phyloP scores from a whole-genome alignment of 331 rosid genomes.

The Cydonia oblonga region DNA sequence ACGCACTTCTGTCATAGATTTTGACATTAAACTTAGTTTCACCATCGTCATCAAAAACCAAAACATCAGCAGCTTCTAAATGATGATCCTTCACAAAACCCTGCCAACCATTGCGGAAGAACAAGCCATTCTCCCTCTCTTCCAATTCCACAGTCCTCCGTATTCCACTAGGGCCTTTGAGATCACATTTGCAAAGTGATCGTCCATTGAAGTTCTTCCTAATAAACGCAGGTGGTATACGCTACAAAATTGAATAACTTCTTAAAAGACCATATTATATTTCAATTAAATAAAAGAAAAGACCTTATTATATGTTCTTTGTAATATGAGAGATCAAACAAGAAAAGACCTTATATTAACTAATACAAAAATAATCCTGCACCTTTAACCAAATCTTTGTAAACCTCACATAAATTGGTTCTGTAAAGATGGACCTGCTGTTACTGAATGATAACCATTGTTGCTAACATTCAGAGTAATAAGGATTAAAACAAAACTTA shows the following conservation, averaged over 20 bases:
- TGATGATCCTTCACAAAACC: neutral
- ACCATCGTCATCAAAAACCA: neutral
- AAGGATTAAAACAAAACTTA: neutral
- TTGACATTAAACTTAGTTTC: neutral
- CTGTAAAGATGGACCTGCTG: no score
- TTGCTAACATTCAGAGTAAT: neutral
- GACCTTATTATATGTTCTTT: neutral
- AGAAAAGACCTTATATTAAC: neutral
- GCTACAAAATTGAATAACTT: neutral
- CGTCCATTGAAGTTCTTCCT: neutral
- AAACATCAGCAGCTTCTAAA: neutral
- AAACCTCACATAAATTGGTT: neutral
- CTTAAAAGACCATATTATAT: neutral
- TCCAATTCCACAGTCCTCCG: neutral
- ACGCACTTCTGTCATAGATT: neutral
- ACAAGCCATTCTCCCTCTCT: neutral
- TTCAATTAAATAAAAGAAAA: no score
- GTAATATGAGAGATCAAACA: neutral
- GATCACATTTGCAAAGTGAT: neutral
- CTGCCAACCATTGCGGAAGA: slow-evolving; percentile 1
- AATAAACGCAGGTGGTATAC: neutral
- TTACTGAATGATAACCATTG: neutral
- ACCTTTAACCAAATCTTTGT: neutral
- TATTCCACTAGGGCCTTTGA: neutral
- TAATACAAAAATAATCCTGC: neutral